phyloP scores from a whole-genome alignment of 2,329 filamentous ascomycete genomes.

The Hypoxylon sp. region DNA sequence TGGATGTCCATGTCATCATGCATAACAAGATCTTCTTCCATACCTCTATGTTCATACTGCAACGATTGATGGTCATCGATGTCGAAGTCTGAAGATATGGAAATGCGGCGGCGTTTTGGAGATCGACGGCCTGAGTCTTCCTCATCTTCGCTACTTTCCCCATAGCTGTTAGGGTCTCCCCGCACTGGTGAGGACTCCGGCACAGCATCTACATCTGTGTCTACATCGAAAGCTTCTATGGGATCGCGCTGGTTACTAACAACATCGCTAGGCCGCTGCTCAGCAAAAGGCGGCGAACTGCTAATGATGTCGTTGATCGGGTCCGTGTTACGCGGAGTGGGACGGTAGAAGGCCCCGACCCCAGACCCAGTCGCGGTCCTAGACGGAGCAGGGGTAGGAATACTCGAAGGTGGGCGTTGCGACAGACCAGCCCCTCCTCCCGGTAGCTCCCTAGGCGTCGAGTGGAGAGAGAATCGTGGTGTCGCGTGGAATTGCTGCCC shows the following conservation, averaged over 20 bases:
- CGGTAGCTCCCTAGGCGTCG: constrained; percentile 47
- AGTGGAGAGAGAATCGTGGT: constrained; percentile 54
- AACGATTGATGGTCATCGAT: constrained; percentile 3
- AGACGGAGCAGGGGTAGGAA: constrained; percentile 30
- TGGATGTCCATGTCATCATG: constrained; percentile 31
- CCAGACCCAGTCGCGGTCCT: constrained; percentile 33
- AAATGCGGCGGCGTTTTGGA: constrained; percentile 59
- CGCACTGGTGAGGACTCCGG: constrained; percentile 47
- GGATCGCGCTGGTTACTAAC: constrained; percentile 9
- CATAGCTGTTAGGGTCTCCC: not conserved
- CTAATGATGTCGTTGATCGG: constrained; percentile 49
- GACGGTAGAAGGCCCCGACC: constrained; percentile 42
- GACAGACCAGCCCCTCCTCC: constrained; percentile 8
- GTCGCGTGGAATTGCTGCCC: constrained; percentile 55
- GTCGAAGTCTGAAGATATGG: constrained; percentile 49
- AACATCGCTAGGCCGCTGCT: not conserved
- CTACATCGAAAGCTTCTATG: constrained; percentile 29
- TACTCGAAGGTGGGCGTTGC: constrained; percentile 39
- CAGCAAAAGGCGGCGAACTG: constrained; percentile 50
- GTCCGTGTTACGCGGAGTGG: constrained; percentile 42
- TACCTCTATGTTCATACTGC: not conserved
- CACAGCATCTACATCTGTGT: constrained; percentile 37
- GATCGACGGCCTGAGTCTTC: constrained; percentile 33
- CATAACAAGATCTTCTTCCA: constrained; percentile 43
- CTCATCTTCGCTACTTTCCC: constrained; percentile 22